phyloP scores from a whole-genome alignment of 345 rosid genomes.

The Microthlaspi erraticum region DNA sequence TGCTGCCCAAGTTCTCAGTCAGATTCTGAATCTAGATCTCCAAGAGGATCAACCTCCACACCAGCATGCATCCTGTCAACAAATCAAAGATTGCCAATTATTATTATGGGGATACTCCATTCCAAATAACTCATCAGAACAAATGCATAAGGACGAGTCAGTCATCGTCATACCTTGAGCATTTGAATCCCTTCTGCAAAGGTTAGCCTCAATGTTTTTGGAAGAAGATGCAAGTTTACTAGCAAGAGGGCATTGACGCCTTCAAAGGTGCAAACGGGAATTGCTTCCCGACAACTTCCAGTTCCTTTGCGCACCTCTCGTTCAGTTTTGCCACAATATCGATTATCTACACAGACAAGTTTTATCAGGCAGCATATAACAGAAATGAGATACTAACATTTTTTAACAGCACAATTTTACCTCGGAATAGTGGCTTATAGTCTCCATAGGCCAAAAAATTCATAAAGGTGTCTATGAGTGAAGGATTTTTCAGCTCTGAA shows the following conservation, averaged over 20 bases:
- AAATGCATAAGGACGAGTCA: conserved; percentile 6
- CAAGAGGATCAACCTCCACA: conserved; percentile 82
- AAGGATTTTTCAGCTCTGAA: conserved; percentile 91
- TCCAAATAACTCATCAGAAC: conserved; percentile 1
- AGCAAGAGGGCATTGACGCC: conserved; percentile 48
- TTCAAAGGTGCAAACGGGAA: conserved; percentile 85
- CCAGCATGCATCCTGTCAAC: conserved; percentile 85
- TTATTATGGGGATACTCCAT: not conserved
- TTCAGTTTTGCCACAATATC: conserved; percentile 77
- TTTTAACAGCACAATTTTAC: conserved; percentile 44
- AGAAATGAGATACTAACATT: conserved; percentile 1
- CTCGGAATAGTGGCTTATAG: conserved; percentile 74
- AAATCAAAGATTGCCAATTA: not conserved
- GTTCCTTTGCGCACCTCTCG: conserved; percentile 66
- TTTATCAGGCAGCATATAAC: not conserved
- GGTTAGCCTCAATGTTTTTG: conserved; percentile 66
- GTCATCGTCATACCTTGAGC: conserved; percentile 89
- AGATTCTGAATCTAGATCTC: conserved; percentile 83
- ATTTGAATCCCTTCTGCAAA: conserved; percentile 91
- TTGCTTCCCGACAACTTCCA: conserved; percentile 75
- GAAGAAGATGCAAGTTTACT: conserved; percentile 61
- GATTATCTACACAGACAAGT: conserved; percentile 62
- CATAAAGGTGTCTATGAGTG: conserved; percentile 91
- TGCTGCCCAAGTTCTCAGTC: conserved; percentile 93
- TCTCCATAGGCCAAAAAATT: conserved; percentile 94